Percentiles rank a stretch among this genome's conserved stretches.
Conservation (phyloP, 495 filamentous ascomycete genomes). For the Penicillium bialowiezense region DNA sequence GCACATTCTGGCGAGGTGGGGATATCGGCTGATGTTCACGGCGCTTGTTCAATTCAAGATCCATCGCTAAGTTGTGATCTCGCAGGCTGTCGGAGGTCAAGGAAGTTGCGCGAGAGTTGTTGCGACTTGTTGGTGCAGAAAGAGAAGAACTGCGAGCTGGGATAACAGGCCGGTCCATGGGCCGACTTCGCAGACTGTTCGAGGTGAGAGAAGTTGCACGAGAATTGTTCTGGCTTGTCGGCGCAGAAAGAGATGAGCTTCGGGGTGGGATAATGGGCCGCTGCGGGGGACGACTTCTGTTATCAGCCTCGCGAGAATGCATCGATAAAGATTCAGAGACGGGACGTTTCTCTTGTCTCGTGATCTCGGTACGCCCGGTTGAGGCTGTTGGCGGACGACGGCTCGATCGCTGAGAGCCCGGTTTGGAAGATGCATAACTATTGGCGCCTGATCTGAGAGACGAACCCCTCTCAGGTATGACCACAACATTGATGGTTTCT, state of each 20-base stretch:
- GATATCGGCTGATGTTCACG: slow-evolving; percentile 22
- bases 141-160: slow-evolving; percentile 62
- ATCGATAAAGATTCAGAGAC: slow-evolving; percentile 39
- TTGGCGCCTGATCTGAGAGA: slow-evolving; percentile 54
- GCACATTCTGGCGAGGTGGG: slow-evolving; percentile 22
- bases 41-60: slow-evolving; percentile 27
- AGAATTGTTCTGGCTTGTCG: slow-evolving; percentile 65
- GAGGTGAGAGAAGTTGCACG: slow-evolving; percentile 61
- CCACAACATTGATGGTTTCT: slow-evolving; percentile 67
- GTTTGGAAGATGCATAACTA: slow-evolving; percentile 37
- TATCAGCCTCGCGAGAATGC: slow-evolving; percentile 20
- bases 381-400: slow-evolving; percentile 34
- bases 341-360: slow-evolving; percentile 31
- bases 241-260: slow-evolving; percentile 69
- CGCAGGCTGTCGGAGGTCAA: slow-evolving; percentile 59
- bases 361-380: slow-evolving; percentile 32
- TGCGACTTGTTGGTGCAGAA: slow-evolving; percentile 68
- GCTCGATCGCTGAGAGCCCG: slow-evolving; percentile 35
- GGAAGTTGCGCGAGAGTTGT: slow-evolving; percentile 62
- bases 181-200: slow-evolving; percentile 48
- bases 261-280: slow-evolving; percentile 60
- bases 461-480: slow-evolving; percentile 66
- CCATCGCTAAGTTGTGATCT: slow-evolving; percentile 51
- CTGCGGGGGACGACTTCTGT: slow-evolving; percentile 23
- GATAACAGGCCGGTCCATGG: slow-evolving; percentile 49